Evolutionary conservation across 108 stramenopile genomes (phyloP).

Genomic region (Mediolabrus comicus): DNA sequence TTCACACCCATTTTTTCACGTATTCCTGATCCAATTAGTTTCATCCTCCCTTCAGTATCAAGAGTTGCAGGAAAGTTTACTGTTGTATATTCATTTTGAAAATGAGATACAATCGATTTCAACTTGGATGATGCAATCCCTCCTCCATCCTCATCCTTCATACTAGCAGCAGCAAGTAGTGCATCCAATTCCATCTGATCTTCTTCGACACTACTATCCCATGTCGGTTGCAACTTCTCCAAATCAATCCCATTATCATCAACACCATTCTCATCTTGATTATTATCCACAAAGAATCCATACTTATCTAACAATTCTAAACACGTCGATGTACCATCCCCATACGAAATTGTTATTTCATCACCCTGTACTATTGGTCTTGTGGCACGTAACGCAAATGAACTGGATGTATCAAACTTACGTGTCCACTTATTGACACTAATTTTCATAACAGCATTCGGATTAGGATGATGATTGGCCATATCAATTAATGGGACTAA

Average conservation of each 20-base stretch:
- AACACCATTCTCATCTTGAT: background rate
- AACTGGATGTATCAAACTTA: constrained; percentile 13
- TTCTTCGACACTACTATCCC: background rate
- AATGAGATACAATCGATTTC: background rate
- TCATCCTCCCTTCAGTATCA: background rate
- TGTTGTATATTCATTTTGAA: constrained; percentile 1
- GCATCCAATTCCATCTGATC: constrained; percentile 8
- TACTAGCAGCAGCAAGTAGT: background rate
- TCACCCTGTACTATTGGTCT: constrained; percentile 3
- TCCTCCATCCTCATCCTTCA: background rate
- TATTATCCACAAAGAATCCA: constrained; percentile 16
- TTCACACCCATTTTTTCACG: background rate
- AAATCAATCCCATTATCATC: constrained; percentile 13
- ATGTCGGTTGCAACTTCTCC: background rate
- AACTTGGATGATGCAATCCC: background rate
- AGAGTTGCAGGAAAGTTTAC: background rate
- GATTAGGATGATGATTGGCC: constrained; percentile 22
- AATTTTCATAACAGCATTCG: constrained; percentile 17
- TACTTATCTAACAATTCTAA: constrained; percentile 24
- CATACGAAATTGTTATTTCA: constrained; percentile 24
- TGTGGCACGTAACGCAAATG: constrained; percentile 10
- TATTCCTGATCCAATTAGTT: background rate
- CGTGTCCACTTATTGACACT: constrained; percentile 17
- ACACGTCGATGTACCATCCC: constrained; percentile 11
- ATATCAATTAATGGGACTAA: constrained; percentile 21